Evolutionary conservation across 2,329 filamentous ascomycete genomes (phyloP), one percentile per base, ranked within the genome.

Genomic region (Colletotrichum gloeosporioides): DNA sequence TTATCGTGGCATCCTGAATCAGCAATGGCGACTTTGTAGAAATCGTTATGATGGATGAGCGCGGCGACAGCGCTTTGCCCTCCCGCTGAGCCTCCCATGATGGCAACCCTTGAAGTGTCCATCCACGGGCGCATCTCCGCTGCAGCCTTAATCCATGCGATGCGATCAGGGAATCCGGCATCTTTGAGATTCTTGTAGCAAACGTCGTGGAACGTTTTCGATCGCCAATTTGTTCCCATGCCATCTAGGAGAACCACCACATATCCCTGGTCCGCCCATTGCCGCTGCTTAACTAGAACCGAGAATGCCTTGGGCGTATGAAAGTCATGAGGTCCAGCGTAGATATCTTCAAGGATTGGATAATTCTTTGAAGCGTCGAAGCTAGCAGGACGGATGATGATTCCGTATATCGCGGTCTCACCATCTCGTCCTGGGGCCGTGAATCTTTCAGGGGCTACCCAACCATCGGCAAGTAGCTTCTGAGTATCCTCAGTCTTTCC

Each of bases 201-300:
- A 4, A 81, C 77, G 27, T 83, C 78, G 55, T 84, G 82, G 36
- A 84, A 83, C 15, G 49, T 49, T 72, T 83, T 83, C 9, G 69
- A 73, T 22, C 82, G 80, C 79, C 79, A 82, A 66, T 80, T 81
- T 2, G 82, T 84, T 8, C 82, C 82, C 82, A 83, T 83, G 66
- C 82, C 82, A 57, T 84, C 82, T 9, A 81, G 36, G 8, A 79
- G 77, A 6, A 83, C 82, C 4, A 83, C 77, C 29, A 83, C 65
- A 62, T 82, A 84, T 25, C 82, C 82, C 18, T 80, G 73, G n/a
- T 82, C 77, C 9, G 82, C 82, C 77, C 79, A 78, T 34, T 78
- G 61, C 22, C 78, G 78, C 25, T 79, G 71, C 59, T 64, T 65
- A 5, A 39, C 32, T 8, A 80, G 69, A 15, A 73, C 18, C 8